Evolutionary conservation across 106 monocot species (phyloP), one percentile per base, ranked within the genome.

Genomic region (Apostasia shenzhenica): DNA sequence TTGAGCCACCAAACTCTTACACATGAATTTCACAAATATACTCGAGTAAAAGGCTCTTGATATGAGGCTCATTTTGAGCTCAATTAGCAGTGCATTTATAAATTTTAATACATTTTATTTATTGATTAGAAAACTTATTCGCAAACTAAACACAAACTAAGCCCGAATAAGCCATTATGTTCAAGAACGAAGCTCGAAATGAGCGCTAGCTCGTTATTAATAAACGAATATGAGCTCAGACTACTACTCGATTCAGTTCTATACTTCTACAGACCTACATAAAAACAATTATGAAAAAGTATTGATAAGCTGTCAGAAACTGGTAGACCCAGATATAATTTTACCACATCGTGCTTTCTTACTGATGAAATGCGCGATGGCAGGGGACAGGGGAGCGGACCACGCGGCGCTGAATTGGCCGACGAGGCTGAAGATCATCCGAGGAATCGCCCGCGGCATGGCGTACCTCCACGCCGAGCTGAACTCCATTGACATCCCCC

Each of bases 331-430:
- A 11, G 52, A 6, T 2, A 46, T 47, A 44, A 41, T 39, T 54
- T 41, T 1, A 26, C 26, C 26, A 57, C 48, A 47, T 72, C 48
- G 5, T 55, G 40, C n/a, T 7, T 1, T 50, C 5, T 5, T 50
- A 67, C 14, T 37, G 14, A 5, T 5, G 10, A 67, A 38, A 26
- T 26, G 26, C 37, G 37, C 48, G 1, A 50, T 62, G 8, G 42
- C 73, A 91, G 91, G 81, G 1, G 80, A 95, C 45, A 68, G 85
- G 6, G 91, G 91, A 0, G 52, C 77, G 11, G 77, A 81, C 47
- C 81, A 88, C 54, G 83, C 77, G 14, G 85, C 81, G 3, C 67
- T 95, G 48, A 75, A 83, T 71, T 91, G 95, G 95, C 68, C 80
- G 39, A 84, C 78, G 41, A 79, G 95, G 4, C 76, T 84, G 8